These are phyloP conservation scores for Hortaea sp. DNA, from an alignment of 2,329 filamentous ascomycete species.

Conservation along the genomic window DNA sequence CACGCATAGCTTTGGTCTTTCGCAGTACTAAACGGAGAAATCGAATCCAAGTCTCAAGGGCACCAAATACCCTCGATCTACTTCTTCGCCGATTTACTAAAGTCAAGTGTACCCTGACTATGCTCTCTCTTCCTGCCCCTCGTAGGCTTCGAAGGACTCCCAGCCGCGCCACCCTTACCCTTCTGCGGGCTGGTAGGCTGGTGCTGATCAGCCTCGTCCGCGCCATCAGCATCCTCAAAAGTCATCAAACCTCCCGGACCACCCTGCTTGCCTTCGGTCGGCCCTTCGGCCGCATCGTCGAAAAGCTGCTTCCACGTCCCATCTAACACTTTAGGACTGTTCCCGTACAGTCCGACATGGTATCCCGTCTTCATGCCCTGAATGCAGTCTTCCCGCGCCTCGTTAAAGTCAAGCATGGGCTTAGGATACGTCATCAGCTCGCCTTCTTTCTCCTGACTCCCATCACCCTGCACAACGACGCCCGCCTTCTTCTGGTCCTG, in stretches of 20 bases:
- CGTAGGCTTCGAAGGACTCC: slow-evolving; percentile 6
- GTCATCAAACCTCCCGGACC: slow-evolving; percentile 28
- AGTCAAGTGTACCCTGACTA: slow-evolving; percentile 25
- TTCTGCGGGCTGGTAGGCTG: slow-evolving; percentile 6
- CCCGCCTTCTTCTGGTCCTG: slow-evolving; percentile 59
- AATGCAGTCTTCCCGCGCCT: slow-evolving; percentile 53
- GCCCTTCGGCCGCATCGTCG: slow-evolving; percentile 35
- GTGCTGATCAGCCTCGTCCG: slow-evolving; percentile 6
- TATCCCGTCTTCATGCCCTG: slow-evolving; percentile 63
- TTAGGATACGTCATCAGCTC: slow-evolving; percentile 51
- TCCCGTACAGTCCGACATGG: slow-evolving; percentile 52
- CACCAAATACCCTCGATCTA: neutral
- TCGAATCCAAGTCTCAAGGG: too few species aligned
- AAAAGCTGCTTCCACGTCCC: slow-evolving; percentile 48
- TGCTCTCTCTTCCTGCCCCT: slow-evolving; percentile 22
- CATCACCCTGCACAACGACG: slow-evolving; percentile 49
- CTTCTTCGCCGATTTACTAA: slow-evolving; percentile 19
- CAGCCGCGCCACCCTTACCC: slow-evolving; percentile 1
- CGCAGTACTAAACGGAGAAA: too few species aligned
- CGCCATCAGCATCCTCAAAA: slow-evolving; percentile 18
- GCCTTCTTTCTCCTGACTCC: slow-evolving; percentile 25
- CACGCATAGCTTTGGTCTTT: too few species aligned
- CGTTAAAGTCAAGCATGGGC: slow-evolving; percentile 66
- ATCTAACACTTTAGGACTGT: slow-evolving; percentile 51
- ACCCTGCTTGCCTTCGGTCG: slow-evolving; percentile 31